Base-by-base conservation (phyloP, 2,329 filamentous ascomycete genomes). In the Sporothrix euskadiensis region DNA sequence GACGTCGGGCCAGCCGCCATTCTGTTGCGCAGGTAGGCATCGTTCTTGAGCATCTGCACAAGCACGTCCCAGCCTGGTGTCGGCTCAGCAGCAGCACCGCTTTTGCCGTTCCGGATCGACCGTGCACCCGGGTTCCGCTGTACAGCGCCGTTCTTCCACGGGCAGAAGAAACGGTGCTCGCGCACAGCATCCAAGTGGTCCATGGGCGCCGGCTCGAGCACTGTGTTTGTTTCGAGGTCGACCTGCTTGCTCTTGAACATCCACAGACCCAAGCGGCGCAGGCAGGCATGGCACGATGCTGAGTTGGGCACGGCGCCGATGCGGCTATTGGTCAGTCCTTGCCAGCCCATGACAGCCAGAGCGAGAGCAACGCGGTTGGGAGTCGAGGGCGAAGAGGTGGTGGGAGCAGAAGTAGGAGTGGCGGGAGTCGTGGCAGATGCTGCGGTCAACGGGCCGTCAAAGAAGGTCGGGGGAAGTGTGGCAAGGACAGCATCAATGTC, bases 201-300 rank as follows among this genome's bases (percentile, higher is more conserved):
- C 85, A 92, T 90, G 1, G 88, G 87, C 2, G 90, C 87, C 0
- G 87, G 86, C 4, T 87, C 84, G 12, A 90, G 81, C 10, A 90
- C 82, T 49, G 83, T 79, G 49, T 85, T 81, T 0, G 85, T 85
- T 19, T 83, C 81, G 1, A 84, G 83, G 73, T 88, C 86, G 41
- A 91, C 87, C 78, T 89, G 88, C 81, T 91, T 94, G 80, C 90
- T 91, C 78, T 90, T 92, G 81, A 97, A 98, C 85, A 99, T 91
- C 96, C 96, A 99, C 1, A 99, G 85, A 0, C 96, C 96, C 0
- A 98, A 85, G 1, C 94, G 90, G 74, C 96, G 90, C 79, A 97
- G 92, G 80, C 96, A 99, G 26, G 93, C 92, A 74, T 91, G 88
- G 81, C 96, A 99, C 4, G 90, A 90, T 6, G 92, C 90, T 19